Evolutionary conservation across 768 basidiomycete species (phyloP), one percentile per base, ranked within the genome.

Genomic region (Albatrellus ellisii): DNA sequence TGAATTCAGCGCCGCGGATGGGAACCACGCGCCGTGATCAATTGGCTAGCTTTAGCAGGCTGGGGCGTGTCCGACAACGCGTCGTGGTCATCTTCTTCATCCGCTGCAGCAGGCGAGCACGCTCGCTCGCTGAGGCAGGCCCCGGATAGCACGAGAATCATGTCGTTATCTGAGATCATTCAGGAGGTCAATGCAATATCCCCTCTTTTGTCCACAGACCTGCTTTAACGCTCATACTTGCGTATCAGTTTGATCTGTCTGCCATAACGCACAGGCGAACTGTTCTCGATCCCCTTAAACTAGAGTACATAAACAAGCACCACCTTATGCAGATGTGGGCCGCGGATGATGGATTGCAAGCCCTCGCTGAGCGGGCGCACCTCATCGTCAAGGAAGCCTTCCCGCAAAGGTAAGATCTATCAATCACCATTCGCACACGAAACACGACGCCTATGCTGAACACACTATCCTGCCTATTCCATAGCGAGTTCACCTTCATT

Each of bases 41-140:
- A 98, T 54, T 98, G 92, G 80, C 71, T 97, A 6, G 88, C 88
- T 4, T 65, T 98, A 14, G 80, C 88, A n/a, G 92, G 95, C 1
- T 97, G 92, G 87, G 87, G 90, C 18, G 74, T 69, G 8, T 66
- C 70, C 7, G 67, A 67, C 41, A 52, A 61, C 7, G 50, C 55
- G 45, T 51, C 42, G 18, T 46, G 15, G 47, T 61, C 26, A 40
- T 56, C 31, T 39, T 57, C 52, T 42, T 46, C 21, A 39, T 38
- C 44, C 47, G 45, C 50, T 48, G 18, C 44, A 42, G 4, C 41
- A 31, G 17, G 47, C 20, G 9, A 47, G 26, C 21, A 12, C 12
- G 32, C 2, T 6, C 26, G 26, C 10, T 22, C 53, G 28, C 41
- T 48, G 17, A 38, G 65, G 25, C 62, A 64, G 26, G 72, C 73